Evolutionary conservation across 1,284 basidiomycete genomes (phyloP).

Genomic region (Mycena citricolor): DNA sequence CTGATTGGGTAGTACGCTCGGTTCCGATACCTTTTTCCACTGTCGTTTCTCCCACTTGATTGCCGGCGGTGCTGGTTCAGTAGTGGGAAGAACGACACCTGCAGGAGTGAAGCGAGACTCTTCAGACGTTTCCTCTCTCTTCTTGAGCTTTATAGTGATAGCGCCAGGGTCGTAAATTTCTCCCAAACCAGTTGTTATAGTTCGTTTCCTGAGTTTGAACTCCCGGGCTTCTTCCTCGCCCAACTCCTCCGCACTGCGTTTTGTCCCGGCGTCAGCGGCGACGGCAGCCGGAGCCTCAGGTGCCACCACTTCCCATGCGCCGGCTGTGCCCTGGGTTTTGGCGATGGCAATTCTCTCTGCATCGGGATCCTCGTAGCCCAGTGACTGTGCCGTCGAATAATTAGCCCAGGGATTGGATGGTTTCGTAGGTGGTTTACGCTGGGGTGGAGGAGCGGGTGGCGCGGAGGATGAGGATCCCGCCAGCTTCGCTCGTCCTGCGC

Average conservation of each 20-base stretch:
- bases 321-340: slow-evolving; percentile 70
- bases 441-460: slow-evolving; percentile 36
- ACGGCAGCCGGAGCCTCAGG: slow-evolving; percentile 30
- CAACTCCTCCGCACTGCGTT: slow-evolving; percentile 41
- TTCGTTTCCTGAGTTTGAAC: slow-evolving; percentile 70
- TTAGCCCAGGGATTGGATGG: slow-evolving; percentile 75
- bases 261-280: slow-evolving; percentile 25
- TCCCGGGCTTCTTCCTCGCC: slow-evolving; percentile 58
- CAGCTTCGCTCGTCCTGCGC: slow-evolving; percentile 60
- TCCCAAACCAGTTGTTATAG: slow-evolving; percentile 52
- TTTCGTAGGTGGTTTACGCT: slow-evolving; percentile 45
- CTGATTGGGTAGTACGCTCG: background rate
- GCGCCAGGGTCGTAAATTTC: slow-evolving; percentile 72
- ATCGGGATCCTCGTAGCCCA: slow-evolving; percentile 79
- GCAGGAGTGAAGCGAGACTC: no score
- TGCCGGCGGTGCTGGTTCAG: slow-evolving; percentile 13
- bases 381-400: slow-evolving; percentile 83
- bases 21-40: slow-evolving; percentile 32
- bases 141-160: slow-evolving; percentile 61
- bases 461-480: slow-evolving; percentile 35
- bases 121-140: slow-evolving; percentile 54
- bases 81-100: slow-evolving; percentile 18
- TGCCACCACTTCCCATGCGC: slow-evolving; percentile 82
- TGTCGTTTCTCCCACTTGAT: slow-evolving; percentile 36
- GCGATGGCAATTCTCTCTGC: slow-evolving; percentile 57